Conservation (phyloP, 768 basidiomycete genomes). For the Mycena albidolilacea region DNA sequence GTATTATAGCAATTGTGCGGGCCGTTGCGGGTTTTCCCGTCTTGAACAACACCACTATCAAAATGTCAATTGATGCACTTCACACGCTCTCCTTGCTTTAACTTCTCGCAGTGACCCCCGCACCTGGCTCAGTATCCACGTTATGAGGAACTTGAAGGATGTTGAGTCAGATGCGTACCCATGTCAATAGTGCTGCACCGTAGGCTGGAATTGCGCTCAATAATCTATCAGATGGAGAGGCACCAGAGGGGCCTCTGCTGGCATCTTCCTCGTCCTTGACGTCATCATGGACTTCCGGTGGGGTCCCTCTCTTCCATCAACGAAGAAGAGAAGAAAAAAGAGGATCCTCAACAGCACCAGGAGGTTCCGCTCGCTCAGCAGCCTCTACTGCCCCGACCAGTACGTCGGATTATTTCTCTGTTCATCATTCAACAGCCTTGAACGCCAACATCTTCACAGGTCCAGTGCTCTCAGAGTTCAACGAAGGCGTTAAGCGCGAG, state of each 20-base stretch:
- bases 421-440: background rate
- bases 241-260: background rate
- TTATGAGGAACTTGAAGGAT: no score
- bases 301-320: background rate
- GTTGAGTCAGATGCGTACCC: no score
- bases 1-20: no score
- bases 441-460: background rate
- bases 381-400: background rate
- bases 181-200: no score
- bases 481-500: background rate
- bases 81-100: no score
- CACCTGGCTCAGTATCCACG: no score
- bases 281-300: conserved; percentile 1
- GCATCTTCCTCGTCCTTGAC: background rate
- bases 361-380: background rate
- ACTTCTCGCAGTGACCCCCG: no score
- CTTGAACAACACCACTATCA: no score
- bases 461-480: background rate
- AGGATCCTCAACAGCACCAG: background rate
- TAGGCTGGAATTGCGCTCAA: background rate
- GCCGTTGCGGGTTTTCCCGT: no score
- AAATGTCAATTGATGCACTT: no score
- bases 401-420: no score
- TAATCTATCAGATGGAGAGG: background rate
- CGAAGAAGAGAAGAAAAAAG: background rate